Evolutionary conservation across 345 rosid species (phyloP).

Genomic region (Pseudoturritis turrita): DNA sequence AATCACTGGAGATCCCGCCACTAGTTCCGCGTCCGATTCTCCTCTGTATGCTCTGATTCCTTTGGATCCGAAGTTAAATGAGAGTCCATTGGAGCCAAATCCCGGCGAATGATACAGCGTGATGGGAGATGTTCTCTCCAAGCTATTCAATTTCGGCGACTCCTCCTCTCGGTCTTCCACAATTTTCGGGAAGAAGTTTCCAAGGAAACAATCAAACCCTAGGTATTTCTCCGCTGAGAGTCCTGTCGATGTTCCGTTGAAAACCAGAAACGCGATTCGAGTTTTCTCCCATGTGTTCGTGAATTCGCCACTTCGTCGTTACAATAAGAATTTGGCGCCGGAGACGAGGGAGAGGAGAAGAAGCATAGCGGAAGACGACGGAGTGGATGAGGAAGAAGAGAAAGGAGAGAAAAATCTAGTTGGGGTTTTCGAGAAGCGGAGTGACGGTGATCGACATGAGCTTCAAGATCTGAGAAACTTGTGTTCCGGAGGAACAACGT

Average conservation of each 20-base stretch:
- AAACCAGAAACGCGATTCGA: no score
- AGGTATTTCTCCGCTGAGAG: slow-evolving; percentile 41
- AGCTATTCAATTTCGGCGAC: slow-evolving; percentile 63
- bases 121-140: slow-evolving; percentile 68
- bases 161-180: slow-evolving; percentile 10
- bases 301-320: slow-evolving; percentile 29
- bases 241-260: background rate
- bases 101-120: slow-evolving; percentile 49
- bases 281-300: no score
- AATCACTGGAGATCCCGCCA: no score
- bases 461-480: slow-evolving; percentile 60
- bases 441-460: slow-evolving; percentile 93
- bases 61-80: slow-evolving; percentile 28
- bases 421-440: slow-evolving; percentile 85
- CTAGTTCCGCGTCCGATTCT: no score
- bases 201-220: slow-evolving; percentile 84
- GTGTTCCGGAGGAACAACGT: slow-evolving; percentile 66
- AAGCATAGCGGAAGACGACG: slow-evolving; percentile 26
- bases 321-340: slow-evolving; percentile 17
- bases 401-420: slow-evolving; percentile 49
- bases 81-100: background rate
- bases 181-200: slow-evolving; percentile 38
- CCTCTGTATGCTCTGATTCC: slow-evolving; percentile 38
- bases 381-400: slow-evolving; percentile 31
- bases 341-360: slow-evolving; percentile 24